Evolutionary conservation across 2,329 filamentous ascomycete species (phyloP).

Genomic region (Ambrosiella xylebori): DNA sequence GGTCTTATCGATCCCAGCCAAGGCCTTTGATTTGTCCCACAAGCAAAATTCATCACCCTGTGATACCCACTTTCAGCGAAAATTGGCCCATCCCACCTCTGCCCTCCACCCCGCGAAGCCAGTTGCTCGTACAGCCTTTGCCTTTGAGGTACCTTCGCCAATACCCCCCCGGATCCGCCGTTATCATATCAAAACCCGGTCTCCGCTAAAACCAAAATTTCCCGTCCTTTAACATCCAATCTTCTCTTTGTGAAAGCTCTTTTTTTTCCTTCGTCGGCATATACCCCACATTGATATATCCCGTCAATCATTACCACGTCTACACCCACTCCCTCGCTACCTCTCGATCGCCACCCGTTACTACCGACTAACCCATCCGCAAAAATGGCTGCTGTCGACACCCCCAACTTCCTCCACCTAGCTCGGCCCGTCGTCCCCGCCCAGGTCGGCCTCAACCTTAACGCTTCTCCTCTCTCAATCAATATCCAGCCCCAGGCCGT

Average conservation of each 20-base stretch:
- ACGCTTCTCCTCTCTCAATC: conserved; percentile 81
- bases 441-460: conserved; percentile 60
- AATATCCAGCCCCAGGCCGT: conserved; percentile 82
- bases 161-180: no score
- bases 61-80: conserved; percentile 12
- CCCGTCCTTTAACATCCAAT: neutral
- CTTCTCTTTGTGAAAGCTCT: neutral
- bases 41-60: conserved; percentile 10
- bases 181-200: no score
- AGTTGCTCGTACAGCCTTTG: neutral
- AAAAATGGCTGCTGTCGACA: conserved; percentile 58
- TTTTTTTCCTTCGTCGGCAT: neutral
- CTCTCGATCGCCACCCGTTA: neutral
- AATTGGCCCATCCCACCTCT: conserved; percentile 11
- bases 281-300: neutral
- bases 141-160: no score
- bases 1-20: conserved; percentile 6
- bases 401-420: conserved; percentile 84
- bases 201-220: neutral
- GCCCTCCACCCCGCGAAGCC: conserved; percentile 8
- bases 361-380: conserved; percentile 20
- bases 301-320: neutral
- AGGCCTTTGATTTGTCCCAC: conserved; percentile 6
- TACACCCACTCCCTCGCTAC: neutral
- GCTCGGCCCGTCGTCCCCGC: conserved; percentile 79